Evolutionary conservation across 2,329 filamentous ascomycete genomes (phyloP), one percentile per base, ranked within the genome.

Genomic region (Aspergillus sojae): DNA sequence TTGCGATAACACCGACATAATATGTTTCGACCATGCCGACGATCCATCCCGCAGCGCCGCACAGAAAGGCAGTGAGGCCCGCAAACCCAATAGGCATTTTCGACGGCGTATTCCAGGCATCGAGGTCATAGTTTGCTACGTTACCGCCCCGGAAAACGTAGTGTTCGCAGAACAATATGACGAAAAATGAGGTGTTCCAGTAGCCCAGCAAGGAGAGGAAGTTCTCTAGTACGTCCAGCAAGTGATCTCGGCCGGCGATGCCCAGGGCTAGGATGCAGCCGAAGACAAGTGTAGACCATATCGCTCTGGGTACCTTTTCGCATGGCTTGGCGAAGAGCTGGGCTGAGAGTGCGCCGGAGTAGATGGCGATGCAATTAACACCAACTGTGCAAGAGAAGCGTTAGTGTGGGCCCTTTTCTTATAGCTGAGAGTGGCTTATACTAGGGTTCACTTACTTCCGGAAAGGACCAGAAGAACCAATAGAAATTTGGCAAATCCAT

Each of bases 21-120:
- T 83, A 87, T 0, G 83, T 86, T 75, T 87, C 82, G 54, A 80
- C 80, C 86, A 89, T 88, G 1, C 86, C 86, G 70, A 88, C 77
- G 26, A 85, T 77, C 77, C 84, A 86, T 23, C 80, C 82, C 9
- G 76, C 79, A 9, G 81, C 73, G 1, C 83, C 83, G 1, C 79
- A 71, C 0, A 78, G 70, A 65, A 85, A 85, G 0, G 83, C 81
- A 4, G 75, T 62, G 0, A 78, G 68, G 2, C 79, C 83, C 2
- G 74, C 83, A 43, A 80, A 70, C 7, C 83, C 83, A 16, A 80
- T 46, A 0, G 83, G 83, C 67, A 85, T 69, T 28, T 73, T 72
- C 4, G 65, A 63, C 0, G 81, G 81, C 48, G 77, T 77, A 63
- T 85, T 81, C 82, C 83, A 85, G 7, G 71, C 80, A 23, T 83